Conservation (phyloP, 2,329 filamentous ascomycete species). For the Westerdykella ornata region DNA sequence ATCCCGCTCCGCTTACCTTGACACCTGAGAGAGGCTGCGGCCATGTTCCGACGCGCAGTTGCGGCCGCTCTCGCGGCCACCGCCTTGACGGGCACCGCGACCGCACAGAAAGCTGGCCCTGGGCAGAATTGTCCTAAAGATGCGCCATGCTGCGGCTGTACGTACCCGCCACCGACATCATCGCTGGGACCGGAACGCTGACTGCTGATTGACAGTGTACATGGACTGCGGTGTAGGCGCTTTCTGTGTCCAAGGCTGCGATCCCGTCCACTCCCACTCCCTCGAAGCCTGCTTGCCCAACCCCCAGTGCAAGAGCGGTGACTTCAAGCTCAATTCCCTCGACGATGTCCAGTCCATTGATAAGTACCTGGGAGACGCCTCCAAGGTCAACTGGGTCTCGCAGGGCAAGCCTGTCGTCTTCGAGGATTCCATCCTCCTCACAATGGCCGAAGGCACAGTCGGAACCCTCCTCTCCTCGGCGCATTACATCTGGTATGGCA, state of each 20-base stretch:
- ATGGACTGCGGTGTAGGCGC: conserved; percentile 88
- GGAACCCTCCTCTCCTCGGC: conserved; percentile 83
- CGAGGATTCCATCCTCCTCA: conserved; percentile 65
- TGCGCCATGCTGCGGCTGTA: conserved; percentile 39
- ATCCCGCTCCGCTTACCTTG: conserved; percentile 1
- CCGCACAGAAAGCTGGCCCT: conserved; percentile 38
- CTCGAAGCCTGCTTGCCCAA: conserved; percentile 79
- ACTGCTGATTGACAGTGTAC: conserved; percentile 58
- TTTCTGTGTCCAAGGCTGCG: conserved; percentile 93
- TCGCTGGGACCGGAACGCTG: conserved; percentile 12
- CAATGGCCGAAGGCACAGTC: conserved; percentile 78
- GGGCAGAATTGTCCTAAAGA: conserved; percentile 61
- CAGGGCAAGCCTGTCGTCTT: conserved; percentile 67
- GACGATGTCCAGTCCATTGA: conserved; percentile 64
- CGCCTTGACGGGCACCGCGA: conserved; percentile 20
- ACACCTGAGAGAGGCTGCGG: conserved; percentile 11
- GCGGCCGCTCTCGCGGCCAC: conserved; percentile 26
- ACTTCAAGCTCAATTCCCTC: conserved; percentile 66
- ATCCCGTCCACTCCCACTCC: conserved; percentile 74
- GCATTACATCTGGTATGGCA: conserved; percentile 95
- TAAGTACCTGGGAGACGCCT: conserved; percentile 80
- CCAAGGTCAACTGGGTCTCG: conserved; percentile 77
- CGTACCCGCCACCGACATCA: conserved; percentile 9
- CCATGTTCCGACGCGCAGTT: conserved; percentile 27
- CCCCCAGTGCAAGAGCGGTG: conserved; percentile 70